These are phyloP conservation scores for Axilococcus clingmanii DNA, from an alignment of 139 green algal species.

Conservation along the genomic window DNA sequence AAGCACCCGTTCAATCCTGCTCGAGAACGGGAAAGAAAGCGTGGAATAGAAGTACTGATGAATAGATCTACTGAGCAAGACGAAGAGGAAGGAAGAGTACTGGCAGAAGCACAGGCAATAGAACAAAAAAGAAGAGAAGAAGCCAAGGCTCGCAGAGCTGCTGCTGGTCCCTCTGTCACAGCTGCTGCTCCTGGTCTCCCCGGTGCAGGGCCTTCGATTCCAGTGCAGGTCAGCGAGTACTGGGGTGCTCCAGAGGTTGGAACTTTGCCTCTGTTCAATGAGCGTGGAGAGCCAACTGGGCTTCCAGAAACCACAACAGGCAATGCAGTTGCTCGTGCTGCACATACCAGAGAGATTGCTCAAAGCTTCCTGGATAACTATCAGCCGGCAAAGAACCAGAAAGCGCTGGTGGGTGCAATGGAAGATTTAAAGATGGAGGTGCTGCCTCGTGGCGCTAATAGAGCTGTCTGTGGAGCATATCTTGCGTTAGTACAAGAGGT, in stretches of 20 bases:
- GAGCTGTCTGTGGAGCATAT: constrained; percentile 44
- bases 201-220: constrained; percentile 1
- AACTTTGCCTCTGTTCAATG: constrained; percentile 46
- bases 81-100: constrained; percentile 52
- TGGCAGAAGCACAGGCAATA: constrained; percentile 23
- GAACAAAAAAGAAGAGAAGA: constrained; percentile 47
- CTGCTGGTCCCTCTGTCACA: not conserved
- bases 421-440: constrained; percentile 36
- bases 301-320: constrained; percentile 18
- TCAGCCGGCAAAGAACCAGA: constrained; percentile 24
- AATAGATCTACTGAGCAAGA: constrained; percentile 44
- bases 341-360: constrained; percentile 31
- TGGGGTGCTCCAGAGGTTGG: constrained; percentile 16
- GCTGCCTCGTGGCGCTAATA: constrained; percentile 29
- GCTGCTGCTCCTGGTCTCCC: not conserved
- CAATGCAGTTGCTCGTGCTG: constrained; percentile 11
- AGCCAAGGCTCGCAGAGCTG: constrained; percentile 8
- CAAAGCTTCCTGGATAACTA: constrained; percentile 2
- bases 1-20: constrained; percentile 62
- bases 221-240: constrained; percentile 28
- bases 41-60: constrained; percentile 53
- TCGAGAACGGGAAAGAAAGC: constrained; percentile 51
- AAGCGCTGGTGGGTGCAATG: constrained; percentile 48
- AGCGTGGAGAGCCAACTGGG: constrained; percentile 30
- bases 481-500: constrained; percentile 48